Base-by-base conservation (phyloP, 441 rosid genomes). In the Theobroma grandiflorum region DNA sequence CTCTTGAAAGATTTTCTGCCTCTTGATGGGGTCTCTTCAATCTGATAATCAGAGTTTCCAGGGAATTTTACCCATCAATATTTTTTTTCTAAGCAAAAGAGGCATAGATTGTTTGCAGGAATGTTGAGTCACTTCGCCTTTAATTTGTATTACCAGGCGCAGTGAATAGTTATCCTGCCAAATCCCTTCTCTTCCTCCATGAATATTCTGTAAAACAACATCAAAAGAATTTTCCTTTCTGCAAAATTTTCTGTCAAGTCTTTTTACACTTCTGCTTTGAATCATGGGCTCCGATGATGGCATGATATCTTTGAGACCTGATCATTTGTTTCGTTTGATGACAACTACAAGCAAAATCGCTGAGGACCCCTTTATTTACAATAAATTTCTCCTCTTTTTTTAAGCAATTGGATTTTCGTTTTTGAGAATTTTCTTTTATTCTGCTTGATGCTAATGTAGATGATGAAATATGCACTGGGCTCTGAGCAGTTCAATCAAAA, bases 401-500 rank as follows among this genome's bases (percentile, higher is more conserved):
- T 18, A 11, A 38, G 9, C 10, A 38, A 42, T n/a, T 47, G 1
- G 0, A 7, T 7, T 63, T 42, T 14, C 3, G 12, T 42, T 71
- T 6, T 10, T 2, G 16, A 4, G 15, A 15, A 37, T 37, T 57
- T 38, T 12, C 18, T 12, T 50, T 57, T n/a, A 35, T 31, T 3
- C 0, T 1, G 18, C 18, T 2, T 2, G 2, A 9, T 16, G 18
- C 15, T 1, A 20, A 35, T 14, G 68, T 79, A 88, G 81, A 89
- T 89, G 94, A 91, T 88, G 94, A 88, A 10, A 45, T 43, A 85
- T 86, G 94, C 94, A 89, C 94, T 91, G 94, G 91, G 92, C 94
- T 89, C 94, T 87, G 91, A 89, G 85, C 82, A 18, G 84, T 78
- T 70, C 8, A 16, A 5, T 8, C 49, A 42, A 42, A 69, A 74